Percentiles rank a stretch among this genome's conserved stretches.
phyloP scores from a whole-genome alignment of 2,329 filamentous ascomycete species.

The Didymella arachidicola region DNA sequence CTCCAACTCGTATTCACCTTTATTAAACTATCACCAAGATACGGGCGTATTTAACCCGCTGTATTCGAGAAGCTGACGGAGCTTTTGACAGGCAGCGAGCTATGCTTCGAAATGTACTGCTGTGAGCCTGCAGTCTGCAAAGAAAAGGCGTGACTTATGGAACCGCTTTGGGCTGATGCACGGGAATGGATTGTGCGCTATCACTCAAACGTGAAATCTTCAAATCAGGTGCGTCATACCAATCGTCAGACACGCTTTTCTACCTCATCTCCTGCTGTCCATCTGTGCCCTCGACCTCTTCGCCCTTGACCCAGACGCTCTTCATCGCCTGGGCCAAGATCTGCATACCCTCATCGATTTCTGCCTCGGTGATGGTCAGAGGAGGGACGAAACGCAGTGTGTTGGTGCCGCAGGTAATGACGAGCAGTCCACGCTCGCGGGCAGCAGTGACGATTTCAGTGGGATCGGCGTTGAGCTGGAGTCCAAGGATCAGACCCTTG shows the following conservation, averaged over 20 bases:
- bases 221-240: not conserved
- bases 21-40: too few species aligned
- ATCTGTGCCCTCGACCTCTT: slow-evolving; percentile 40
- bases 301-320: slow-evolving; percentile 58
- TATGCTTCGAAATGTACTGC: too few species aligned
- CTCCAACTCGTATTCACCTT: too few species aligned
- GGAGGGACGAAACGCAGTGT: slow-evolving; percentile 92
- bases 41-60: too few species aligned
- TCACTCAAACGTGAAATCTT: slow-evolving; percentile 5
- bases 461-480: slow-evolving; percentile 80
- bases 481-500: slow-evolving; percentile 81
- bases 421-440: slow-evolving; percentile 82
- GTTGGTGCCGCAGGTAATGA: slow-evolving; percentile 93
- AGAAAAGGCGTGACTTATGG: too few species aligned
- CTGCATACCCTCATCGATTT: slow-evolving; percentile 79
- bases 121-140: too few species aligned
- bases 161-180: not conserved
- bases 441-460: slow-evolving; percentile 81
- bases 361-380: slow-evolving; percentile 77
- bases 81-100: too few species aligned
- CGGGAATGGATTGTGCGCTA: slow-evolving; percentile 1
- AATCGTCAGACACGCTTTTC: not conserved
- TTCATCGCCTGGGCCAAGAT: slow-evolving; percentile 76
- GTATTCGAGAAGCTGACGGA: too few species aligned
- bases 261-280: slow-evolving; percentile 48